These are phyloP conservation scores for Komagataella kurtzmanii DNA, from an alignment of 805 yeast genomes.

Conservation along the genomic window DNA sequence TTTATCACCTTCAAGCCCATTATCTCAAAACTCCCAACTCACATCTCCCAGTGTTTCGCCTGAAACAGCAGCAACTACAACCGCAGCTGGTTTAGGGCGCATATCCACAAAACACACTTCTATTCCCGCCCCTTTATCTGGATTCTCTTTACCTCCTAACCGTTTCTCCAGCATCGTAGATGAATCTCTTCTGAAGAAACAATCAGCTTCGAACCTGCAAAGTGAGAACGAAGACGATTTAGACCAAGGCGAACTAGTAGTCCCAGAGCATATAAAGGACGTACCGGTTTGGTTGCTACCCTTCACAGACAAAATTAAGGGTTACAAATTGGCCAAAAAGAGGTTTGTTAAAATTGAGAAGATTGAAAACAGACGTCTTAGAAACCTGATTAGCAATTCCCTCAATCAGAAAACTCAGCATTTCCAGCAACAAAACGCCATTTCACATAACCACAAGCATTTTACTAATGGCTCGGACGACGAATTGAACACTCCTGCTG, in stretches of 20 bases:
- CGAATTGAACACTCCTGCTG: constrained; percentile 23
- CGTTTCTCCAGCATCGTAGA: constrained; percentile 19
- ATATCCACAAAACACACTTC: constrained; percentile 1
- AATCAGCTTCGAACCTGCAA: neutral
- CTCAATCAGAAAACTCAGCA: constrained; percentile 1
- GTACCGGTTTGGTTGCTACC: constrained; percentile 6
- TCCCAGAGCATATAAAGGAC: neutral
- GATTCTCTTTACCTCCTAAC: constrained; percentile 28
- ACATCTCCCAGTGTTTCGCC: constrained; percentile 1
- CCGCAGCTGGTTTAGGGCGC: constrained; percentile 2
- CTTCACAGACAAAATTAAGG: constrained; percentile 5
- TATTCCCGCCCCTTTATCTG: constrained; percentile 14
- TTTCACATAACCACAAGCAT: neutral
- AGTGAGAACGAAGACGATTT: neutral
- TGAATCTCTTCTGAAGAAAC: constrained; percentile 10
- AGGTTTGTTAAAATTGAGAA: constrained; percentile 25
- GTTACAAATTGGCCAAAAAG: constrained; percentile 13
- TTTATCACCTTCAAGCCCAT: constrained; percentile 1
- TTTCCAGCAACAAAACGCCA: neutral
- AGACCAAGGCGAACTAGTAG: neutral
- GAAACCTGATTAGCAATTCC: constrained; percentile 11
- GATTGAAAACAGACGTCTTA: constrained; percentile 23
- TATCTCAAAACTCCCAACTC: constrained; percentile 1
- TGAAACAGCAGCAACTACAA: neutral
- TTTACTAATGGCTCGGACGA: constrained; percentile 4